Evolutionary conservation across 768 basidiomycete species (phyloP), one percentile per base, ranked within the genome.

Genomic region (Mycena floridula): DNA sequence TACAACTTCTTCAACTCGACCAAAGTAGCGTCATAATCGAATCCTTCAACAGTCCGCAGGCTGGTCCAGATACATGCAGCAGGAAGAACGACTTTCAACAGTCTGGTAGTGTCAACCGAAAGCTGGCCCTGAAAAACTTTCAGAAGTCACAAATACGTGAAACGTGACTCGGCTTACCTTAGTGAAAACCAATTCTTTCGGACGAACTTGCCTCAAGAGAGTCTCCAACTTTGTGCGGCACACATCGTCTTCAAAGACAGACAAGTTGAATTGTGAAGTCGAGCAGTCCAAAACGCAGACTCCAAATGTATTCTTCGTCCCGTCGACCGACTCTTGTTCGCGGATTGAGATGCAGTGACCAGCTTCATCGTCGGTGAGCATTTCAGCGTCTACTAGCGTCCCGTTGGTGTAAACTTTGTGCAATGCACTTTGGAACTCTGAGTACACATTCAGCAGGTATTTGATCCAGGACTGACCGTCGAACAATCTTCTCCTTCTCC

Each of bases 321-420:
- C 67, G 32, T 74, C 72, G 20, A 64, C 67, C 16, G 68, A 60
- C 7, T 66, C 69, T 15, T 73, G 69, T 56, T 90, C 89, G 6
- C 83, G 84, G 59, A 99, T 81, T 7, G 89, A 84, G 22, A 98
- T 79, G 58, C 95, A 98, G 58, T 99, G 96, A 4, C 89, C 91
- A 0, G 92, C 89, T 63, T 97, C 87, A 49, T 98, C 96, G 47
- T 96, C 90, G 1, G 77, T 85, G 25, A 98, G 72, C 45, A 95
- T 81, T 37, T 85, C 81, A 9, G 82, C 82, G 53, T 99, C 96
- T 38, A 97, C 85, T 21, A 98, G 81, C 0, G 96, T 99, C 2
- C 96, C 96, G 42, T 90, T 90, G 0, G 96, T 99, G 59, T 94
- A 89, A 36, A 99, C 91, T 69, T 94, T 95, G 63, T 89, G 89